These are phyloP conservation scores for Hyphopichia khmerensis DNA, from an alignment of 1,139 yeast genomes.

Conservation along the genomic window DNA sequence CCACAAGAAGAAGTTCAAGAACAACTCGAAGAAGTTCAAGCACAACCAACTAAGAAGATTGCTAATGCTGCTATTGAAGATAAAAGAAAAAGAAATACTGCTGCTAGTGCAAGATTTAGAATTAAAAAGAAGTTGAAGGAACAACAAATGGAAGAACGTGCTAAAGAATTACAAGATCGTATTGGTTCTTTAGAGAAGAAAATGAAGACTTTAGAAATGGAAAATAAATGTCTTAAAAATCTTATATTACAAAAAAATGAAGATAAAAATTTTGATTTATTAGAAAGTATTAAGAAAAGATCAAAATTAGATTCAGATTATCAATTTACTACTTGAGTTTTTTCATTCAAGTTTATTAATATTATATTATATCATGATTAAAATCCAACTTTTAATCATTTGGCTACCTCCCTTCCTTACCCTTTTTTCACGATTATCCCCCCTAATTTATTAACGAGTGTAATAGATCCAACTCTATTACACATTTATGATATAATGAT, in stretches of 20 bases:
- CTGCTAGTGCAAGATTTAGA: slow-evolving; percentile 63
- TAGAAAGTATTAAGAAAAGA: slow-evolving; percentile 43
- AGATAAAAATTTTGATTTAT: slow-evolving; percentile 37
- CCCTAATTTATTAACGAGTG: slow-evolving; percentile 20
- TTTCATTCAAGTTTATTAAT: not conserved
- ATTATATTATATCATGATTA: slow-evolving; percentile 15
- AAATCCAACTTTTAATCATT: slow-evolving; percentile 36
- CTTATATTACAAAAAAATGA: slow-evolving; percentile 51
- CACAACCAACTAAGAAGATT: not conserved
- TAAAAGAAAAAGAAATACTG: slow-evolving; percentile 59
- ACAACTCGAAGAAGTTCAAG: too few relatives aligned
- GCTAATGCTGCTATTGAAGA: slow-evolving; percentile 21
- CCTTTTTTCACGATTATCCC: slow-evolving; percentile 18
- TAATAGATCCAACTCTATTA: slow-evolving; percentile 33
- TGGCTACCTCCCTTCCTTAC: too few relatives aligned
- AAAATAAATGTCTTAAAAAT: slow-evolving; percentile 65
- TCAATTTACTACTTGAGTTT: slow-evolving; percentile 25
- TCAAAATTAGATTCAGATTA: slow-evolving; percentile 33
- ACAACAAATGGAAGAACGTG: slow-evolving; percentile 54
- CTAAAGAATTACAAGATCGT: slow-evolving; percentile 43
- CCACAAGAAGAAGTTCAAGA: too few relatives aligned
- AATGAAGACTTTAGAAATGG: slow-evolving; percentile 65
- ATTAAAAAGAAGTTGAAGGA: slow-evolving; percentile 60
- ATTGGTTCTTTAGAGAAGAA: slow-evolving; percentile 41
- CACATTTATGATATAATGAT: slow-evolving; percentile 8